phyloP scores from a whole-genome alignment of 148 eudicot species.

The Vaccinium macrocarpon region DNA sequence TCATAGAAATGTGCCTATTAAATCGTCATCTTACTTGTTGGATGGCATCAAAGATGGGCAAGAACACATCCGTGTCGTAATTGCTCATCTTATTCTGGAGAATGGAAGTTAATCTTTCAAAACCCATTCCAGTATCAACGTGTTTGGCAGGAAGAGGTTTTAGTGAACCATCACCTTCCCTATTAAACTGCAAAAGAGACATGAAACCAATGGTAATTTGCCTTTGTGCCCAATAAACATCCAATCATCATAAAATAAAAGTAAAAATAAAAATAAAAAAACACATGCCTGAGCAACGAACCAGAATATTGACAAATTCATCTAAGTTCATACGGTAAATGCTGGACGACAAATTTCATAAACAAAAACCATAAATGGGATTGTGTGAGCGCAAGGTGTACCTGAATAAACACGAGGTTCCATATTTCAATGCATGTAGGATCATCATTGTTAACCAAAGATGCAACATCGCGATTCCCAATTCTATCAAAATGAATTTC shows the following conservation, averaged over 20 bases:
- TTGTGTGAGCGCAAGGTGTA: constrained; percentile 13
- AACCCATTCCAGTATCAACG: constrained; percentile 99
- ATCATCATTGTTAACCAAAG: constrained; percentile 89
- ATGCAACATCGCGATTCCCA: constrained; percentile 89
- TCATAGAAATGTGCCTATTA: not conserved
- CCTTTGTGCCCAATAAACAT: not conserved
- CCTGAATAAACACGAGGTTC: constrained; percentile 99
- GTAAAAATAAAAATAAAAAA: constrained; percentile 1
- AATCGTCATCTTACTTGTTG: constrained; percentile 53
- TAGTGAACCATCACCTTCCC: constrained; percentile 81
- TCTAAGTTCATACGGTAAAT: not conserved
- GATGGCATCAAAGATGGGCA: constrained; percentile 88
- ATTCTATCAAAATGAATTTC: constrained; percentile 95
- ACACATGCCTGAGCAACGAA: not conserved
- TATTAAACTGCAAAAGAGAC: constrained; percentile 62
- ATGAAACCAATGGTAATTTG: constrained; percentile 8
- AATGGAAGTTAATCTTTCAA: constrained; percentile 95
- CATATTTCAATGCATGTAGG: constrained; percentile 97
- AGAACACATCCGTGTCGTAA: constrained; percentile 92
- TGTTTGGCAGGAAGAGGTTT: constrained; percentile 88
- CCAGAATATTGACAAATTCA: not conserved
- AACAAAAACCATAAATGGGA: not conserved
- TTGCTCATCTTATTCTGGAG: constrained; percentile 97
- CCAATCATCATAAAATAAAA: not conserved
- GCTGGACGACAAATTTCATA: not conserved